Evolutionary conservation across 1,284 basidiomycete species (phyloP), one percentile per base, ranked within the genome.

Genomic region (Ganoderma sinense): DNA sequence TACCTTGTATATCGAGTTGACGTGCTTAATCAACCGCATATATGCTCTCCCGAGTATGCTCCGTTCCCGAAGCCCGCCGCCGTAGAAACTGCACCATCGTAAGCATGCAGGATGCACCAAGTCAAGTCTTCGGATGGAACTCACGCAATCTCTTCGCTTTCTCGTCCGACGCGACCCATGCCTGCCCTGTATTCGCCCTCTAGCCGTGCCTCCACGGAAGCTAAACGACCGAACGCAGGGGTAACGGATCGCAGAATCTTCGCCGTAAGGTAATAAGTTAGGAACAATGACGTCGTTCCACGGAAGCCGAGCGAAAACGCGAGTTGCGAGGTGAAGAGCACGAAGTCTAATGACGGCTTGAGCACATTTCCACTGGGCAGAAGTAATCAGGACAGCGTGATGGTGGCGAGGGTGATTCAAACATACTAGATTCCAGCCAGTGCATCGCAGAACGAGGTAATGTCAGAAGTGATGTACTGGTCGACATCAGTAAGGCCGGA

Each of bases 261-360:
- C 2, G 94, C 94, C 0, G 97, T 98, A 33, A 92, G 81, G 69
- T 95, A 93, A 80, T 98, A 98, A 77, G 96, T 97, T 45, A 86
- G 84, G 75, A 95, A 94, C 18, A 99, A 84, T 14, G 97, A 86
- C 2, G 91, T 75, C 0, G 95, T 95, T 0, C 97, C 93, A 40
- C 91, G 87, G 1, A 91, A 84, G 3, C 97, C 97, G 4, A 99
- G 89, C 0, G 93, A 94, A 14, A 91, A 89, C 0, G 95, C 92
- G 11, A 99, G 89, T 77, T 98, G 97, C 16, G 93, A 94, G 1
- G 96, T 98, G 84, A 99, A 99, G 69, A 99, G 91, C 58, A 97
- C 83, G 65, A 99, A 86, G 80, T 99, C 97, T 14, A 99, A 88
- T 1, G 94, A 90, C 0, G 97, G 97, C 79, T 98, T 99, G 71